Evolutionary conservation across 345 rosid genomes (phyloP), one percentile per base, ranked within the genome.

Genomic region (Citrus unshiu): DNA sequence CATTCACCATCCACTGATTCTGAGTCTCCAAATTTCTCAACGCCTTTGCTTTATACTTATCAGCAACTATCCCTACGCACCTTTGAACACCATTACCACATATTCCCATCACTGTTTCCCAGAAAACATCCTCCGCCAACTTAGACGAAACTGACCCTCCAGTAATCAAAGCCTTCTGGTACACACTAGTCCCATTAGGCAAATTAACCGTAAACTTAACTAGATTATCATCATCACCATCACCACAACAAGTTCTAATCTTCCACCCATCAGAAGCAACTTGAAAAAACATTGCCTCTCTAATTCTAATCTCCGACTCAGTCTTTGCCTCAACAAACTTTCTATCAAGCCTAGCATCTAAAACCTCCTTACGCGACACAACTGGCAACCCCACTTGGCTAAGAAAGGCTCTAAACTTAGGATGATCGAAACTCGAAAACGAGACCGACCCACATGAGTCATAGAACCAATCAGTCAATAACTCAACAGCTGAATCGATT

Each of bases 21-120:
- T 87, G 88, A 81, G 80, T 71, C 87, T 89, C 92, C 86, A 89
- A 83, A 77, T 84, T 87, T 82, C 84, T 83, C 90, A 89, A 74
- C 27, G 88, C 87, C 83, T 85, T 86, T 2, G 82, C 79, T 57
- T 85, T 87, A 62, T 74, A 84, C 82, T 82, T 85, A 81, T 87
- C 92, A 25, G 86, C 85, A 79, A 89, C 84, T 61, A 89, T 77
- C 68, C 92, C 92, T 35, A 87, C 86, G 56, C 92, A 89, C 70
- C 85, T 87, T 80, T 87, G 87, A 77, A 85, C 46, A 57, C 76
- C 70, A 72, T 56, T 77, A 39, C 87, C 90, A 27, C 86, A 81
- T 25, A 84, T 78, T 64, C 85, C 87, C 76, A 58, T 46, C 76
- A 87, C 79, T 1, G 86, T 80, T 72, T 87, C 90, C 90, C 86